A percentile compares a stretch with the other conserved stretches of the same genome.
Evolutionary conservation across 768 basidiomycete genomes (phyloP).

Genomic region (Kwoniella sp.): DNA sequence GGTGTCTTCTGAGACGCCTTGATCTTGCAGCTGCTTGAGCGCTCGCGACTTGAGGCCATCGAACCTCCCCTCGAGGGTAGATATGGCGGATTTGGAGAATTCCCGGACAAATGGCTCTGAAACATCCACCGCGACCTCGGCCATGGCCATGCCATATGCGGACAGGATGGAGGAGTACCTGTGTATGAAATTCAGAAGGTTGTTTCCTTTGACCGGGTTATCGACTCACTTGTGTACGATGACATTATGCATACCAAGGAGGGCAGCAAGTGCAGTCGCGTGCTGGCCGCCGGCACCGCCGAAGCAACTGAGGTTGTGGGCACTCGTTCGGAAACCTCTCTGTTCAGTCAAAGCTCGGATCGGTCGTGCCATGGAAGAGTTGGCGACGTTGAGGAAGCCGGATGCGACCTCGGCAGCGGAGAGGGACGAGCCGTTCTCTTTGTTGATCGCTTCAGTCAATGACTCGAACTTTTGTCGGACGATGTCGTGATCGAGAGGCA

Average conservation of each 20-base stretch:
- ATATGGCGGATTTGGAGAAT: conserved; percentile 22
- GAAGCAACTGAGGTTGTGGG: conserved; percentile 61
- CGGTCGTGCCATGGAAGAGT: conserved; percentile 79
- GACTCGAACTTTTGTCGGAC: conserved; percentile 69
- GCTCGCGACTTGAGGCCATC: conserved; percentile 33
- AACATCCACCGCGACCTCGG: conserved; percentile 56
- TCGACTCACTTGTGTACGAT: conserved; percentile 37
- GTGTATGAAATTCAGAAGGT: neutral
- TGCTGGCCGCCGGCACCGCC: conserved; percentile 57
- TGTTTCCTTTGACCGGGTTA: too few species aligned
- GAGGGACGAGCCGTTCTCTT: conserved; percentile 62
- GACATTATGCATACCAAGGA: conserved; percentile 32
- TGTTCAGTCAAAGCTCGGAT: conserved; percentile 74
- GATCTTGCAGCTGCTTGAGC: conserved; percentile 23
- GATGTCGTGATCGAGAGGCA: conserved; percentile 76
- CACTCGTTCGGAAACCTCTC: conserved; percentile 76
- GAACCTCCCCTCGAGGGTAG: conserved; percentile 30
- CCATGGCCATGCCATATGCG: conserved; percentile 48
- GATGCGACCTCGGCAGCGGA: conserved; percentile 82
- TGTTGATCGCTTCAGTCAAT: conserved; percentile 72
- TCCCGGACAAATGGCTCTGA: conserved; percentile 34
- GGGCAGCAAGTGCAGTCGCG: conserved; percentile 44
- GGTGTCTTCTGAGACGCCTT: conserved; percentile 34
- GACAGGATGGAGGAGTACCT: conserved; percentile 45
- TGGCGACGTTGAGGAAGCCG: conserved; percentile 93